Base-by-base conservation (phyloP, 352 stramenopile species). In the Thraustochytrium striatum region DNA sequence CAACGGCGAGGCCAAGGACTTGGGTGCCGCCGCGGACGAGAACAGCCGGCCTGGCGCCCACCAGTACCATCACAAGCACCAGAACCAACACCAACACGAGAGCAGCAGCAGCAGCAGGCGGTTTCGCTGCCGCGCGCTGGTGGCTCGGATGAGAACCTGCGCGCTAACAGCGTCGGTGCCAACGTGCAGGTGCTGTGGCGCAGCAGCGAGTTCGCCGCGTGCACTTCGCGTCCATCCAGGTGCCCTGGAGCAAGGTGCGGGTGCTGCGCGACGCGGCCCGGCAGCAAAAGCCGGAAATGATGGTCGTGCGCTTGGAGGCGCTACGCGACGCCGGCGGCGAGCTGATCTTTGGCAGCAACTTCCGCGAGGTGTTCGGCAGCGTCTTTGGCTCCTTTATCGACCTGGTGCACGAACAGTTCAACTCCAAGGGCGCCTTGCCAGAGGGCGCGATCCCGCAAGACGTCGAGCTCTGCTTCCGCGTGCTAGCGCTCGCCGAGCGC, bases 201-300 rank as follows among this genome's bases (percentile, higher is more conserved):
- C n/a, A 30, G 32, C 11, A 30, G 30, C 16, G 65, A 75, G 65
- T 41, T 61, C 30, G 65, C 52, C 47, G 65, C 3, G 9, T 75
- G 43, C 65, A 75, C 11, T 75, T 70, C 36, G 65, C 65, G 8
- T 39, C 65, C 25, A 75, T 75, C 30, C 65, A 75, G 16, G 65
- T 75, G 21, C 65, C 65, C 2, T 75, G 65, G 65, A 75, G 65
- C 25, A 32, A 50, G 21, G 65, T 75, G 32, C 33, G 16, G 7
- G 9, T 75, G 7, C 39, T 75, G 39, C 44, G 65, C 44, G 65
- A 75, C 25, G 52, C 44, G 0, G 65, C 65, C 52, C 30, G 21
- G 16, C 7, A 16, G 16, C 5, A 3, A 19, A 43, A 61, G 47
- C 52, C 21, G 0, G 52, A 62, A 43, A 16, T 75, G 19, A 75